A percentile compares a stretch with the other conserved stretches of the same genome.
phyloP scores from a whole-genome alignment of 1,284 basidiomycete species.

The Apiotrichum domesticum region DNA sequence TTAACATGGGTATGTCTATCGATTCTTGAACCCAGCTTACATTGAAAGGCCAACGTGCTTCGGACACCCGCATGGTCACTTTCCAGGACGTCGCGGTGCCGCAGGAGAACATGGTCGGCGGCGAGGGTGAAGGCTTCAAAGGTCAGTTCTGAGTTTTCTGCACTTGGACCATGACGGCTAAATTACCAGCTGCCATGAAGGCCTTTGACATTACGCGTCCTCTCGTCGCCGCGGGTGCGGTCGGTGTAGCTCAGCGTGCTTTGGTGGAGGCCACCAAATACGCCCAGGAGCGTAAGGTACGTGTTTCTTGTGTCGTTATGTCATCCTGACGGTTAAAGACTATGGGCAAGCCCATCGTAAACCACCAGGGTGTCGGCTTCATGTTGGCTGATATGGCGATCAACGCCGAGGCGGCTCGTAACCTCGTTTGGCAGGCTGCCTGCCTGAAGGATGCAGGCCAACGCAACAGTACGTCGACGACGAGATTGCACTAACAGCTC shows the following conservation, averaged over 20 bases:
- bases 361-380: conserved; percentile 54
- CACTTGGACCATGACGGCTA: neutral
- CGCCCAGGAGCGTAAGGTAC: conserved; percentile 51
- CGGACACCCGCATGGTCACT: conserved; percentile 54
- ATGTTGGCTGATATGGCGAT: conserved; percentile 57
- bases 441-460: conserved; percentile 52
- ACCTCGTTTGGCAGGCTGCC: conserved; percentile 51
- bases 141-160: conserved; percentile 23
- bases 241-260: conserved; percentile 53
- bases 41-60: conserved; percentile 49
- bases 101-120: conserved; percentile 51
- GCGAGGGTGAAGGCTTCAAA: conserved; percentile 54
- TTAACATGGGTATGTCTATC: conserved; percentile 53
- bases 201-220: conserved; percentile 54
- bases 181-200: conserved; percentile 45
- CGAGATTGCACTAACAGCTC: neutral
- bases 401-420: conserved; percentile 49
- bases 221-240: conserved; percentile 53
- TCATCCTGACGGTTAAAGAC: conserved; percentile 38
- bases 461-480: conserved; percentile 46
- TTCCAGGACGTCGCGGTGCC: conserved; percentile 53
- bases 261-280: conserved; percentile 53
- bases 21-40: neutral
- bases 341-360: conserved; percentile 54
- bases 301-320: neutral